phyloP scores from a whole-genome alignment of 345 rosid genomes.

The Salix koriyanagi region DNA sequence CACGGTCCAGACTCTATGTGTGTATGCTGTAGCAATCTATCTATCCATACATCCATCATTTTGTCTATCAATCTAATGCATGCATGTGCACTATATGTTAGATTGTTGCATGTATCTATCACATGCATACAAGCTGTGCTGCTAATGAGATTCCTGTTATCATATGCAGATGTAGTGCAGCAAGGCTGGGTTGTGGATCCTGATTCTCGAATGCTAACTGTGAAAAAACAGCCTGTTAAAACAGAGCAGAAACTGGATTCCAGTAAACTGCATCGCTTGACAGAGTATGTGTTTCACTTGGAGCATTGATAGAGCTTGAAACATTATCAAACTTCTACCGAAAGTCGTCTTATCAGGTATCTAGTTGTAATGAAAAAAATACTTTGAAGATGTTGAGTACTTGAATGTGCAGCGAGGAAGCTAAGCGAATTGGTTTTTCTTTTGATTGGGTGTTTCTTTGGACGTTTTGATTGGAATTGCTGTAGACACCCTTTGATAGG shows the following conservation, averaged over 20 bases:
- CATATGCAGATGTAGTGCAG: constrained; percentile 54
- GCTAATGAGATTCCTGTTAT: not conserved
- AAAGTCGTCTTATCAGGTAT: not conserved
- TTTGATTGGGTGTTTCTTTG: not conserved
- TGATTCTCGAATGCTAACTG: constrained; percentile 60
- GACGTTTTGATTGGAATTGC: not conserved
- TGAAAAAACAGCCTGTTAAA: constrained; percentile 53
- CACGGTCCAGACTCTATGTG: not conserved
- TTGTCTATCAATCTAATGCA: not conserved
- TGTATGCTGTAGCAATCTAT: not conserved
- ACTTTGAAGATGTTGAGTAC: not conserved
- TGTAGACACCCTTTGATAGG: not conserved
- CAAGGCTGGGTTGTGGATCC: constrained; percentile 72
- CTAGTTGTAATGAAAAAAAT: not conserved
- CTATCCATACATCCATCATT: not conserved
- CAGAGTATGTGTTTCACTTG: constrained; percentile 77
- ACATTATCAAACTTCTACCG: not conserved
- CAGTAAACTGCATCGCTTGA: constrained; percentile 67
- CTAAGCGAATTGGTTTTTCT: not conserved
- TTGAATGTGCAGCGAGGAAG: not conserved
- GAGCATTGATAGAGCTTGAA: constrained; percentile 39
- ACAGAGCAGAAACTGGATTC: constrained; percentile 72
- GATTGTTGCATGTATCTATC: not conserved
- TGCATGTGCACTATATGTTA: not conserved
- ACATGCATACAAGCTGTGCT: not conserved